phyloP scores from a whole-genome alignment of 208 protist species.

The Phytomonas francai region DNA sequence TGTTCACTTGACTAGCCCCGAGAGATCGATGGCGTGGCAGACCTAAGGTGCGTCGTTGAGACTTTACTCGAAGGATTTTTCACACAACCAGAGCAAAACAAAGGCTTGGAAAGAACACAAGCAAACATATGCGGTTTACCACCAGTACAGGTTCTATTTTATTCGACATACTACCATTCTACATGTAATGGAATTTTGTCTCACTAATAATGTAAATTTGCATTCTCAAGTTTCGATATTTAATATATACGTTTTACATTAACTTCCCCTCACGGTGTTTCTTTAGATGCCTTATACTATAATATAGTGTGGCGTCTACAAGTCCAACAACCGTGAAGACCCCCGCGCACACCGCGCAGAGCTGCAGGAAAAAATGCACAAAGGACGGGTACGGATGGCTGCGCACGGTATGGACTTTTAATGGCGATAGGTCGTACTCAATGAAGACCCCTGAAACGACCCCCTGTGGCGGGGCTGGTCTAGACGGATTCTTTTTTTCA shows the following conservation, averaged over 20 bases:
- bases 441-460: conserved; percentile 79
- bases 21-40: too few relatives aligned
- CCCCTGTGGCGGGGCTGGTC: not conserved
- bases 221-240: too few relatives aligned
- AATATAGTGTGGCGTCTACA: conserved; percentile 47
- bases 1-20: too few relatives aligned
- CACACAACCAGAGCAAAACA: too few relatives aligned
- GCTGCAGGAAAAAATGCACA: conserved; percentile 52
- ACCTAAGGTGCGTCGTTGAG: too few relatives aligned
- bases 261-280: conserved; percentile 49
- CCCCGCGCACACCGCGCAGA: conserved; percentile 58
- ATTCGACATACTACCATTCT: too few relatives aligned
- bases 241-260: conserved; percentile 11
- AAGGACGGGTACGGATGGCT: conserved; percentile 47
- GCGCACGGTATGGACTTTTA: conserved; percentile 50
- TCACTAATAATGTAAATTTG: too few relatives aligned
- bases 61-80: too few relatives aligned
- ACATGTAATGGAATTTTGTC: too few relatives aligned
- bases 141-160: not conserved
- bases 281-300: conserved; percentile 22
- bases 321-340: conserved; percentile 58
- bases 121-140: not conserved
- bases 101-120: not conserved
- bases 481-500: not conserved
- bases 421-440: conserved; percentile 83